These are phyloP conservation scores for Russula foetens DNA, from an alignment of 768 basidiomycete species.

Conservation along the genomic window DNA sequence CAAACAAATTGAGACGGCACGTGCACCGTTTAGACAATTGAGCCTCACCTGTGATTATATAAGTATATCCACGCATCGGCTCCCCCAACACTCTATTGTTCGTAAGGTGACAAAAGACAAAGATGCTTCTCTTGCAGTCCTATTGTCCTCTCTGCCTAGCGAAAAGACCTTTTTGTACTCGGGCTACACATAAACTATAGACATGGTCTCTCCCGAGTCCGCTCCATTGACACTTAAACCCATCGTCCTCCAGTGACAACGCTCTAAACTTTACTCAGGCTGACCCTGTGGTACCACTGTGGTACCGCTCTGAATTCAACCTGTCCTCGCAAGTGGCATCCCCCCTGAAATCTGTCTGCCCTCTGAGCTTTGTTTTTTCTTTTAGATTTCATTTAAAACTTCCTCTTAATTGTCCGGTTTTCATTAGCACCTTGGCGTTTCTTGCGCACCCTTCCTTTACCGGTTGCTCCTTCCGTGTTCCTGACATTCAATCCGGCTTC, in stretches of 20 bases:
- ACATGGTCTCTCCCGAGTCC: not conserved
- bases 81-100: not conserved
- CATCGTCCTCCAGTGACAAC: not conserved
- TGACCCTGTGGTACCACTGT: too few relatives aligned
- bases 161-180: not conserved
- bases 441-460: not conserved
- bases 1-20: too few relatives aligned
- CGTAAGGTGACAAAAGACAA: not conserved
- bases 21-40: too few relatives aligned
- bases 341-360: not conserved
- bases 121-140: not conserved
- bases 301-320: not conserved
- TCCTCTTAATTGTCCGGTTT: constrained; percentile 8
- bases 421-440: not conserved
- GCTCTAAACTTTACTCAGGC: not conserved
- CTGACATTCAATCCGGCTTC: not conserved
- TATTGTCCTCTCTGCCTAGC: not conserved
- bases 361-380: not conserved
- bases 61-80: not conserved
- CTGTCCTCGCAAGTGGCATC: not conserved
- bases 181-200: not conserved
- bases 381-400: not conserved
- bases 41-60: not conserved
- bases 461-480: not conserved
- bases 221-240: not conserved